Base-by-base conservation (phyloP, 164 flowering plant species). In the Sedum album region DNA sequence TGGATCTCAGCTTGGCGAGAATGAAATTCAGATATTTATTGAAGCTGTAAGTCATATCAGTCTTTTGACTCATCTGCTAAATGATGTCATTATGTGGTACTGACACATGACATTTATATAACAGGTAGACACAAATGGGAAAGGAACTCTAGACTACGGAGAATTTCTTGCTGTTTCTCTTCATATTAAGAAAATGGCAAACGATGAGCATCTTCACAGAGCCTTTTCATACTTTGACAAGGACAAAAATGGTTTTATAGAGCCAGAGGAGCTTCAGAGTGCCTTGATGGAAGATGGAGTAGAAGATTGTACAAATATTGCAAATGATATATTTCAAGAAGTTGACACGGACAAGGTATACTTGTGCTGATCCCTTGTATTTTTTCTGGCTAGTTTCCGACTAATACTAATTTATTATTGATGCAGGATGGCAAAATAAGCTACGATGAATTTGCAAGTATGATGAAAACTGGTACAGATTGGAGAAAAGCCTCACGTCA, bases 401-500 rank as follows among this genome's bases (percentile, higher is more conserved):
- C 20, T 57, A 11, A 25, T 6, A 25, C 31, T 2, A 25, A 9
- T 25, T 1, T 26, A 18, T 55, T 26, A 55, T 31, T 55, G 31
- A 25, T 55, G 61, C 82, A 90, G 97, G 99, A 94, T 76, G 97
- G 97, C 0, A 79, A 81, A 6, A 88, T 94, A 17, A 91, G 93
- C 79, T 91, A 88, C 14, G 96, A 91, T 25, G 99, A 94, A 66
- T 94, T 94, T 78, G 89, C 88, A 17, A 80, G 92, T 6, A 94
- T 94, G 99, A 94, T 94, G 99, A 94, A 94, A 78, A 77, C 97
- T 36, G 97, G 99, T 73, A 94, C 99, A 1, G 99, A 94, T 65
- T 94, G 99, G 99, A 88, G 99, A 79, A 94, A 91, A 81, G 97
- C 97, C 28, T 94, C 99, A 55, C 81, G 99, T 8, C 97, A 94